These are phyloP conservation scores for Sordaria brevicollis DNA, from an alignment of 495 filamentous ascomycete species.

Conservation along the genomic window DNA sequence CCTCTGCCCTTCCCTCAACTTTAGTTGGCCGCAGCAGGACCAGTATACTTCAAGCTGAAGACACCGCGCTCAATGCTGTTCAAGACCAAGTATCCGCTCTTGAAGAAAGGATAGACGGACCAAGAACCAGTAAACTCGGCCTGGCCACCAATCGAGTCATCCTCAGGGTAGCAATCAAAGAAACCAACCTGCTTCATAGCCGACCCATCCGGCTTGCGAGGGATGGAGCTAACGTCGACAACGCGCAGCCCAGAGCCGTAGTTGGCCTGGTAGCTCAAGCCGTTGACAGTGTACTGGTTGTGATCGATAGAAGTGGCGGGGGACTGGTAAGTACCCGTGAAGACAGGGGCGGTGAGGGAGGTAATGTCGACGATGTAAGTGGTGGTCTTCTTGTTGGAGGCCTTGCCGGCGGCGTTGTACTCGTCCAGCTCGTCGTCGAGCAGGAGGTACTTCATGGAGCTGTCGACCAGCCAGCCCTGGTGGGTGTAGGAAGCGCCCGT, in stretches of 20 bases:
- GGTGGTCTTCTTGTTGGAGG: constrained; percentile 35
- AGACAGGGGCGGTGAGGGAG: constrained; percentile 33
- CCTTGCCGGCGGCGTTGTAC: constrained; percentile 33
- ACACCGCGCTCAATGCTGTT: constrained; percentile 52
- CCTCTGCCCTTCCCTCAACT: too few relatives aligned
- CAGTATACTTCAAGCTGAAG: constrained; percentile 37
- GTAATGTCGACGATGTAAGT: constrained; percentile 48
- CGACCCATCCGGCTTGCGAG: constrained; percentile 38
- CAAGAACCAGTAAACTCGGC: constrained; percentile 49
- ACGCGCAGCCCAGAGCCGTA: constrained; percentile 48
- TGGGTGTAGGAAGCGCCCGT: constrained; percentile 47
- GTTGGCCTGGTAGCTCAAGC: constrained; percentile 45
- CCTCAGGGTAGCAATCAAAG: constrained; percentile 52
- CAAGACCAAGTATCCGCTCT: constrained; percentile 45
- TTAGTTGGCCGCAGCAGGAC: neutral
- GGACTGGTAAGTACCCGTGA: constrained; percentile 45
- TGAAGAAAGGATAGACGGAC: constrained; percentile 47
- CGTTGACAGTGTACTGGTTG: constrained; percentile 48
- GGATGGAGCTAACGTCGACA: constrained; percentile 43
- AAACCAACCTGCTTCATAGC: constrained; percentile 42
- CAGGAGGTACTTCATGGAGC: constrained; percentile 44
- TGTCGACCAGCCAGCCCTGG: constrained; percentile 50
- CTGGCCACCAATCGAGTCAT: constrained; percentile 41
- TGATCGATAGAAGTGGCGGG: constrained; percentile 43
- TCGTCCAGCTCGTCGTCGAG: constrained; percentile 55